Percentiles rank a stretch among this genome's conserved stretches.
phyloP scores from a whole-genome alignment of 495 filamentous ascomycete species.

The Aspergillus olivimuriae region DNA sequence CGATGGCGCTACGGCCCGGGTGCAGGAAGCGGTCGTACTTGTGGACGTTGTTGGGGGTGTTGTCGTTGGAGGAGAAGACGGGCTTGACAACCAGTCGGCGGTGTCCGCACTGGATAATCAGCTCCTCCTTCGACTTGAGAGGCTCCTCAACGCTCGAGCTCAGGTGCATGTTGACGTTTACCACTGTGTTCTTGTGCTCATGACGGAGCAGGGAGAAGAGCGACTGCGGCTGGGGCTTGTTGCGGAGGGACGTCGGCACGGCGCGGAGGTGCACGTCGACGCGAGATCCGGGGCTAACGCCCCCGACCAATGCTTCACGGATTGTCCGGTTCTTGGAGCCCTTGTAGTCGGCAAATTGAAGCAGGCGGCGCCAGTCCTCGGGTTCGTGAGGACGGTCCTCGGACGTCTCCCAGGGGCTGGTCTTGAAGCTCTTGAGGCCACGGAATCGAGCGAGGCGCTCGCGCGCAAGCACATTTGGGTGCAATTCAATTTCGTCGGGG shows the following conservation, averaged over 20 bases:
- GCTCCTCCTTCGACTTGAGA: constrained; percentile 81
- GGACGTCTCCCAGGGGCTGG: constrained; percentile 78
- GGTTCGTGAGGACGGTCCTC: constrained; percentile 83
- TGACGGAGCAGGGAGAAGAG: constrained; percentile 85
- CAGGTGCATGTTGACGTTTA: constrained; percentile 81
- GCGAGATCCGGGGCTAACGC: constrained; percentile 73
- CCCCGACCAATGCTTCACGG: constrained; percentile 77
- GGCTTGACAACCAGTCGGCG: constrained; percentile 83
- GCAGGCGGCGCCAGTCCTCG: constrained; percentile 78
- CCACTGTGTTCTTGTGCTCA: constrained; percentile 84
- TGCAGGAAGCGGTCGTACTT: constrained; percentile 93
- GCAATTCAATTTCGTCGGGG: constrained; percentile 93
- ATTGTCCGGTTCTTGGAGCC: constrained; percentile 66
- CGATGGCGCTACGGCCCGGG: constrained; percentile 84
- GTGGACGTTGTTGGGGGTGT: constrained; percentile 89
- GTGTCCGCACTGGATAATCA: constrained; percentile 84
- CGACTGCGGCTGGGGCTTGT: constrained; percentile 52
- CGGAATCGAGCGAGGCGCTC: constrained; percentile 81
- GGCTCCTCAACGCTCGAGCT: constrained; percentile 63
- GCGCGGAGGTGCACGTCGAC: constrained; percentile 74
- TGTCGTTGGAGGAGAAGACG: constrained; percentile 76
- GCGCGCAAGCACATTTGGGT: constrained; percentile 75
- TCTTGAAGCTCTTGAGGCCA: constrained; percentile 82
- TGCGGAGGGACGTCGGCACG: constrained; percentile 56
- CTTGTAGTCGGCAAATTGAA: constrained; percentile 79